Percentiles rank a stretch among this genome's conserved stretches.
Evolutionary conservation across 129 eudicot genomes (phyloP).

Genomic region (Erigeron canadensis): DNA sequence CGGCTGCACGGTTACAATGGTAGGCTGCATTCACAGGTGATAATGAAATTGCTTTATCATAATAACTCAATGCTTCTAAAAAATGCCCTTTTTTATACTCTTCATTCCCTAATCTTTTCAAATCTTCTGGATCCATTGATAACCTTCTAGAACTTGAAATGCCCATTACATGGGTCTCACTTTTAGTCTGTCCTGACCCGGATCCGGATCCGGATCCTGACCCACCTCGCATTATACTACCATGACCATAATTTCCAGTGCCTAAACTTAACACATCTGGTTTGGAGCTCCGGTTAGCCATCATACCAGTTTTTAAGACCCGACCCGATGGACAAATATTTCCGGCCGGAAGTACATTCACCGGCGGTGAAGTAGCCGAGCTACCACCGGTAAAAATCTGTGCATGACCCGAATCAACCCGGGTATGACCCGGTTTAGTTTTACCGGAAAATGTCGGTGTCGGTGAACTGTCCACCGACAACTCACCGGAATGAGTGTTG

Average conservation of each 20-base stretch:
- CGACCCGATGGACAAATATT: constrained; percentile 84
- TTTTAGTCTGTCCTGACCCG: constrained; percentile 17
- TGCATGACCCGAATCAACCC: constrained; percentile 44
- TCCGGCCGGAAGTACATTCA: constrained; percentile 69
- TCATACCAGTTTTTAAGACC: constrained; percentile 64
- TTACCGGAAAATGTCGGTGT: constrained; percentile 42
- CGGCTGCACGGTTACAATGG: constrained; percentile 82
- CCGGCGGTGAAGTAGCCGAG: constrained; percentile 63
- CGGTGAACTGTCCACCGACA: constrained; percentile 54
- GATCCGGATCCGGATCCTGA: constrained; percentile 16
- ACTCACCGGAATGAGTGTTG: constrained; percentile 70
- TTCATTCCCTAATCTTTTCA: constrained; percentile 69
- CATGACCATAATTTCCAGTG: constrained; percentile 75
- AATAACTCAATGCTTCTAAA: constrained; percentile 65
- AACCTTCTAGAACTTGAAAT: constrained; percentile 14
- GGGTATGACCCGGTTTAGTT: constrained; percentile 47
- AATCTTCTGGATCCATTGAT: constrained; percentile 65
- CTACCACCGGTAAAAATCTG: constrained; percentile 35
- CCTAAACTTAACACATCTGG: constrained; percentile 71
- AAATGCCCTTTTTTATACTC: constrained; percentile 52
- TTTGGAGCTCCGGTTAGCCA: constrained; percentile 42
- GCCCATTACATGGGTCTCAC: constrained; percentile 19
- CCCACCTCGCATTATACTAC: constrained; percentile 87
- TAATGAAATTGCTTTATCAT: constrained; percentile 57
- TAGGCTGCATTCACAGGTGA: constrained; percentile 73